Base-by-base conservation (phyloP, 1,284 basidiomycete genomes). In the Microbotryomycetes sp. region DNA sequence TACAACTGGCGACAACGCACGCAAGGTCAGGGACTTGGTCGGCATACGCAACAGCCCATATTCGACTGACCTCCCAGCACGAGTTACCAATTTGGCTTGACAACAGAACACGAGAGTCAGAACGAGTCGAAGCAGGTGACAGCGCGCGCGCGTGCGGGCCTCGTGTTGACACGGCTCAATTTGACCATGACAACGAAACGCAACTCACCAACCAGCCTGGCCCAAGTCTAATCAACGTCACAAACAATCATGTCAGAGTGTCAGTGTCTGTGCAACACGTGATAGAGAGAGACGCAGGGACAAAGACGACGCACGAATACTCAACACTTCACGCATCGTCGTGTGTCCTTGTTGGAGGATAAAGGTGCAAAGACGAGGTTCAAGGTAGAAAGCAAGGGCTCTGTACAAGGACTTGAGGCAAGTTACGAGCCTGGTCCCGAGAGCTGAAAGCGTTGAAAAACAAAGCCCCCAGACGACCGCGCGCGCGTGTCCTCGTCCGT, bases 1-100 rank as follows among this genome's bases (percentile, higher is more conserved):
- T 99, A 98, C 68, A 98, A 84, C 62, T 72, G 48, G n/a, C n/a
- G n/a, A n/a, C n/a, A n/a, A n/a, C 19, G 55, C 47, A 62, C 14
- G n/a, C 12, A 57, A 9, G 31, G 31, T 46, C 28, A 46, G 59
- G 31, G 23, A 29, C 5, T 23, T 25, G 29, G 16, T 22, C 6
- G 47, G 31, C 22, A 22, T 19, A 22, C 22, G 32, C 25, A n/a
- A 28, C 36, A 26, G 15, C 12, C 30, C 15, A 22, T 32, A 28
- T 26, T 19, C 23, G 26, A 58, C 62, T 62, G 45, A 64, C 70
- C 79, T 97, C 93, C 94, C 93, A 77, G 69, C 76, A 76, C 63
- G 76, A 36, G 46, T 61, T 58, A 49, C 54, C 42, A 28, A 49
- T 42, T 54, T 54, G 47, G 29, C 22, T 15, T 32, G 25, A 46